Evolutionary conservation across 306 rosid genomes (phyloP).

Genomic region (Lotus japonicus): DNA sequence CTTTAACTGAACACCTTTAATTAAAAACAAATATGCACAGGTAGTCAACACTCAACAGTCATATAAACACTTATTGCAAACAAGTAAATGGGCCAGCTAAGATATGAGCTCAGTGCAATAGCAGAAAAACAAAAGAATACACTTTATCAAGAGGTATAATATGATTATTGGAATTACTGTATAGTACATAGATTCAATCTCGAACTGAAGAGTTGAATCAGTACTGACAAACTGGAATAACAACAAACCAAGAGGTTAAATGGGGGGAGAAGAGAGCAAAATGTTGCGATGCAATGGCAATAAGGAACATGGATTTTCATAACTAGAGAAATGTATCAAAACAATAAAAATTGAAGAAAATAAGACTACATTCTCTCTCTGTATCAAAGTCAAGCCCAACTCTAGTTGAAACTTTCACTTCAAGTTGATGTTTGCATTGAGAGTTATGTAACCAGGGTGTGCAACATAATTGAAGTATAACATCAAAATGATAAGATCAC

Average conservation of each 20-base stretch:
- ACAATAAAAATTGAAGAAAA: too few species aligned
- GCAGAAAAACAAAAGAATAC: not conserved
- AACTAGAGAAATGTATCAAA: too few species aligned
- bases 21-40: not conserved
- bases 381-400: not conserved
- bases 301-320: too few species aligned
- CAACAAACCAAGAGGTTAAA: too few species aligned
- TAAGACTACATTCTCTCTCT: not conserved
- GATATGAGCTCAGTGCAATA: not conserved
- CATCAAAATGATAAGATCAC: not conserved
- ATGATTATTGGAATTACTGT: not conserved
- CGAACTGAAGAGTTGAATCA: too few species aligned
- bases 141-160: not conserved
- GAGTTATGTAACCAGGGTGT: not conserved
- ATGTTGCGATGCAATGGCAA: too few species aligned
- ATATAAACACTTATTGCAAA: conserved; percentile 4
- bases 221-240: too few species aligned
- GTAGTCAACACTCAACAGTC: not conserved
- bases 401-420: not conserved
- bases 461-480: not conserved
- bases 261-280: too few species aligned
- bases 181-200: not conserved
- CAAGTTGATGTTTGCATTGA: not conserved
- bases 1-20: not conserved
- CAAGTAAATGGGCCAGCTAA: not conserved